Evolutionary conservation across 306 rosid genomes (phyloP).

Genomic region (Rosa chinensis): DNA sequence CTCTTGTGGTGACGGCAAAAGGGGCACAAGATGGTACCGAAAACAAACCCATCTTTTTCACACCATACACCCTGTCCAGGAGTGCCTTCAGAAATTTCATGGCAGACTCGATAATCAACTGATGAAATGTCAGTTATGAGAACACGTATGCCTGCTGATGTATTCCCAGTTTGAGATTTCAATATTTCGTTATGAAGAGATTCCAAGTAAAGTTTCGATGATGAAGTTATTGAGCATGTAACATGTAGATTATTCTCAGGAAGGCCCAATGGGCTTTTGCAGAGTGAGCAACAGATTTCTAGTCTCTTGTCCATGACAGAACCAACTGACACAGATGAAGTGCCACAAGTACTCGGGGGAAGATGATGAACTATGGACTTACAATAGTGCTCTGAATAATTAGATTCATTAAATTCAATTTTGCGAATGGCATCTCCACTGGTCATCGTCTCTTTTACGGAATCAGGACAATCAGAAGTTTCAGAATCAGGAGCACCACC

Average conservation of each 20-base stretch:
- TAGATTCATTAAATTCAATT: constrained; percentile 44
- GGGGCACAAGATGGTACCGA: constrained; percentile 67
- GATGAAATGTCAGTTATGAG: constrained; percentile 57
- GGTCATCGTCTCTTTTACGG: constrained; percentile 27
- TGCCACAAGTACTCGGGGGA: constrained; percentile 23
- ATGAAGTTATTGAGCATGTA: constrained; percentile 52
- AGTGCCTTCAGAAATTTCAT: constrained; percentile 34
- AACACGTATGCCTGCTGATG: constrained; percentile 43
- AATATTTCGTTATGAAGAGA: constrained; percentile 47
- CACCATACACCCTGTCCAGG: constrained; percentile 69
- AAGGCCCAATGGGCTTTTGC: constrained; percentile 75
- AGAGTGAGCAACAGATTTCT: constrained; percentile 61
- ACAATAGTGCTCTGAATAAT: constrained; percentile 16
- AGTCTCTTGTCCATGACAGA: constrained; percentile 50
- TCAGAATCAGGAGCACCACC: constrained; percentile 37
- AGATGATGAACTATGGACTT: constrained; percentile 37
- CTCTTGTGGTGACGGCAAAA: constrained; percentile 45
- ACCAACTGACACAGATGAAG: constrained; percentile 35
- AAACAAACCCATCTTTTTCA: constrained; percentile 86
- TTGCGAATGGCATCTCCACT: constrained; percentile 36
- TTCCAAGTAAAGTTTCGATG: constrained; percentile 56
- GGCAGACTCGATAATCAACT: constrained; percentile 50
- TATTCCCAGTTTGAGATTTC: constrained; percentile 25
- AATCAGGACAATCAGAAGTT: constrained; percentile 32
- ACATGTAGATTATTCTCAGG: constrained; percentile 60